These are phyloP conservation scores for Wakefieldia striispora DNA, from an alignment of 768 basidiomycete genomes.

Conservation along the genomic window DNA sequence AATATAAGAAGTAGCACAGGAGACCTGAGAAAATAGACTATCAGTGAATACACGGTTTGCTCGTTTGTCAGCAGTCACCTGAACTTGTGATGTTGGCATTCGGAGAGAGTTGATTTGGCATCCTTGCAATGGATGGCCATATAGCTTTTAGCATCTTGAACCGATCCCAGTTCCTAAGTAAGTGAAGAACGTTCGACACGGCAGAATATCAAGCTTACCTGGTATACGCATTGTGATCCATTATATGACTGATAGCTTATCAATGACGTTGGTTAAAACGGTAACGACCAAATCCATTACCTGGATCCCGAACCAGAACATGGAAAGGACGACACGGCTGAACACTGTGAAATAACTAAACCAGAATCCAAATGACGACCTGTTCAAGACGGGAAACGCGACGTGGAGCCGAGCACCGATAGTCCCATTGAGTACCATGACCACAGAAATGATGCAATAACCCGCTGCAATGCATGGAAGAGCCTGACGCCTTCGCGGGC, in stretches of 20 bases:
- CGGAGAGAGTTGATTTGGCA: constrained; percentile 63
- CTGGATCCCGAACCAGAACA: constrained; percentile 86
- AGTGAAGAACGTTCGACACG: not conserved
- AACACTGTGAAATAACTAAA: constrained; percentile 85
- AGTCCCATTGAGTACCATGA: constrained; percentile 79
- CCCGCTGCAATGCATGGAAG: constrained; percentile 68
- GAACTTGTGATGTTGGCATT: constrained; percentile 62
- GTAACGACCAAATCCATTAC: constrained; percentile 25
- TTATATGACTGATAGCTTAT: constrained; percentile 41
- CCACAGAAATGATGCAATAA: constrained; percentile 68
- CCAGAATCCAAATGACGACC: constrained; percentile 89
- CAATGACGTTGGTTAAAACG: not conserved
- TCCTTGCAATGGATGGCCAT: constrained; percentile 66
- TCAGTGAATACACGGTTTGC: no score
- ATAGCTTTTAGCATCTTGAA: constrained; percentile 72
- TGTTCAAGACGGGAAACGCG: constrained; percentile 70
- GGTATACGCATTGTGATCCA: constrained; percentile 73
- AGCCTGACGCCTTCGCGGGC: constrained; percentile 57
- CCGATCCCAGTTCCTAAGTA: not conserved
- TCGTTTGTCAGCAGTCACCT: constrained; percentile 15
- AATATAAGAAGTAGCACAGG: constrained; percentile 74
- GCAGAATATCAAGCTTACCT: constrained; percentile 29
- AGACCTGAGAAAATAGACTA: constrained; percentile 33
- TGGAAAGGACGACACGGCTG: constrained; percentile 69
- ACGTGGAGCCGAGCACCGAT: constrained; percentile 78